These are phyloP conservation scores for Chytriomyces sp. DNA, from an alignment of 192 early-diverging fungal genomes.

Conservation along the genomic window DNA sequence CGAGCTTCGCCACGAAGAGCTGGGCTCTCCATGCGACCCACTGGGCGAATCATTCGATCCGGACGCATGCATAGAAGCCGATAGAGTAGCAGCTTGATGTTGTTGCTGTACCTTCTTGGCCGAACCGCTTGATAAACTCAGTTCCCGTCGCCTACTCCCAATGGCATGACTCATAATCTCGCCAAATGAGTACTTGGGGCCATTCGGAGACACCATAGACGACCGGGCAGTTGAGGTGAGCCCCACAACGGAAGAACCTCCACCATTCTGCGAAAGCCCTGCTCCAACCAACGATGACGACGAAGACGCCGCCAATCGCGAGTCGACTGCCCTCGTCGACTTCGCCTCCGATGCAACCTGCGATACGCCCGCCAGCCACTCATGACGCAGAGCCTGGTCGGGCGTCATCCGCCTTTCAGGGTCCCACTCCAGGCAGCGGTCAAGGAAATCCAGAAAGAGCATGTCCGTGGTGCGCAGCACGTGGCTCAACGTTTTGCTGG, in stretches of 20 bases:
- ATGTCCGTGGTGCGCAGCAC: conserved; percentile 76
- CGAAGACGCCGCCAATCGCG: not conserved
- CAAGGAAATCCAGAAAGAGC: conserved; percentile 83
- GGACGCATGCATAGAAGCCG: not conserved
- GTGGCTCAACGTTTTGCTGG: conserved; percentile 69
- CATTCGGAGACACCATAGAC: not conserved
- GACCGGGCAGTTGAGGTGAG: not conserved
- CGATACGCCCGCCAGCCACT: conserved; percentile 13
- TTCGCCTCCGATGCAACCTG: not conserved
- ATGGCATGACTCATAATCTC: not conserved
- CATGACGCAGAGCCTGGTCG: conserved; percentile 77
- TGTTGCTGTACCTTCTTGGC: not conserved
- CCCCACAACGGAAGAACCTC: not conserved
- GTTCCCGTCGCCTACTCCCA: not conserved
- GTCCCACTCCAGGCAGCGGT: conserved; percentile 85
- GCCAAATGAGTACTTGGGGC: not conserved
- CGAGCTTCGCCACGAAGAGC: not conserved
- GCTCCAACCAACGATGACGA: too few relatives aligned
- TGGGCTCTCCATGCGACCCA: too few relatives aligned
- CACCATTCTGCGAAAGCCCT: not conserved
- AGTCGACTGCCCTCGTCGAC: not conserved
- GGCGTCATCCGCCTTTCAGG: conserved; percentile 85
- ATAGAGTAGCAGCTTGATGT: not conserved
- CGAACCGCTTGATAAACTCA: not conserved
- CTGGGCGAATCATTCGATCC: too few relatives aligned